Percentiles rank a stretch among this genome's conserved stretches.
Conservation (phyloP, 192 early-diverging fungal genomes). For the Gaertneriomyces sp. region DNA sequence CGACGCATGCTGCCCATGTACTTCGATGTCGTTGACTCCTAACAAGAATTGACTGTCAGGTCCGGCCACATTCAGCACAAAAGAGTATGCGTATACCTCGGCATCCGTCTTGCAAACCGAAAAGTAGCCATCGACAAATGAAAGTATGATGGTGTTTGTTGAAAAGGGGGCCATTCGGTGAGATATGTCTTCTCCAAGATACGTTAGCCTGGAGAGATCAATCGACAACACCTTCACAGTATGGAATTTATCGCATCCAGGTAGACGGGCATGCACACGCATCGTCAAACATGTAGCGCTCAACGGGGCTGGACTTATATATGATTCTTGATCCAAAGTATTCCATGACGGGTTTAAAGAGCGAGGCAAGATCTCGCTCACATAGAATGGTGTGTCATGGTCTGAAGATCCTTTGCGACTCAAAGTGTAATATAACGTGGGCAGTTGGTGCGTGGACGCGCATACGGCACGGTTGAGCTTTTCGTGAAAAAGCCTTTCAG, state of each 20-base stretch:
- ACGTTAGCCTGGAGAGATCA: neutral
- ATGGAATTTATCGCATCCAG: neutral
- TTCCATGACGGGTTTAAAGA: conserved; percentile 24
- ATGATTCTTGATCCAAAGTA: conserved; percentile 1
- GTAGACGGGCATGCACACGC: conserved; percentile 1
- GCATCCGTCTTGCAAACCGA: no score
- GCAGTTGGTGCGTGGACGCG: conserved; percentile 9
- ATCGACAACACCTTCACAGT: neutral
- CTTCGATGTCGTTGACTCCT: no score
- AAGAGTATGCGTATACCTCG: no score
- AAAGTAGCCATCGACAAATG: neutral
- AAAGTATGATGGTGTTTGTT: conserved; percentile 7
- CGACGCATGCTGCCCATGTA: no score
- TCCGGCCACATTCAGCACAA: no score
- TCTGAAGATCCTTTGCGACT: neutral
- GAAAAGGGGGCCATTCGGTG: neutral
- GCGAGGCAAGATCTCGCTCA: conserved; percentile 11
- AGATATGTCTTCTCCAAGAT: neutral
- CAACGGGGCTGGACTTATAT: neutral
- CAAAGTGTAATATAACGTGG: conserved; percentile 24
- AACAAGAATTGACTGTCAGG: no score
- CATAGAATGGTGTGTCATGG: conserved; percentile 9
- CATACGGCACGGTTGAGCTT: conserved; percentile 6
- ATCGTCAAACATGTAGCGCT: conserved; percentile 4
- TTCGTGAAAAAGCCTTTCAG: conserved; percentile 32